Base-by-base conservation (phyloP, 352 stramenopile genomes). In the Phytophthora aleatoria region DNA sequence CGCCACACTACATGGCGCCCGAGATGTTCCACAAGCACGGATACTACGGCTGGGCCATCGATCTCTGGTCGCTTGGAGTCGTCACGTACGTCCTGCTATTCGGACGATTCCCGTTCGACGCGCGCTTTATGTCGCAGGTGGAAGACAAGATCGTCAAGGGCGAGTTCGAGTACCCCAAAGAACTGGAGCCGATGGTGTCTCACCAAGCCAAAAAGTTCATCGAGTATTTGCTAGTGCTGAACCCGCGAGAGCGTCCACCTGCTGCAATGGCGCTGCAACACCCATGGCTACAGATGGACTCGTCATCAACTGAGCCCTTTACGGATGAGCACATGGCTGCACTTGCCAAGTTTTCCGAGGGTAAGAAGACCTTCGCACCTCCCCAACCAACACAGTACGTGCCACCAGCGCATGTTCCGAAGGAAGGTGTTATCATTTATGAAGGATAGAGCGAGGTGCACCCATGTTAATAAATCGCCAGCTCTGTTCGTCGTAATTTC, bases 1-100 rank as follows among this genome's bases (percentile, higher is more conserved):
- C 87, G 55, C 78, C 79, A 49, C 87, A 92, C 64, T 95, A 91
- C 62, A 92, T 95, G 84, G 87, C 87, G 6, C 87, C 87, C 1
- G 87, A 95, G 64, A 92, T 93, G 77, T 95, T 93, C 56, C 74
- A 73, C 24, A 83, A 77, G 31, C 58, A 84, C 16, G 75, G 69
- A 5, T 35, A 39, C 3, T 95, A 95, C 57, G 81, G 74, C 48
- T 74, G 68, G 39, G 78, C 83, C 20, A 83, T 95, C 50, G 87
- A 95, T 54, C 47, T 95, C 2, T 95, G 87, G 87, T 81, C 87
- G 1, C 65, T 95, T 30, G 87, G 87, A 43, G 79, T 95, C 28
- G 73, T 91, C 43, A 80, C 82, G 20, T 95, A 81, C 64, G 50
- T 94, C 3, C 48, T 95, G 58, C 72, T 95, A 26, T 92, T 91